A percentile compares a stretch with the other conserved stretches of the same genome.
These are phyloP conservation scores for Daphne laureola DNA, from an alignment of 441 rosid species.

Conservation along the genomic window DNA sequence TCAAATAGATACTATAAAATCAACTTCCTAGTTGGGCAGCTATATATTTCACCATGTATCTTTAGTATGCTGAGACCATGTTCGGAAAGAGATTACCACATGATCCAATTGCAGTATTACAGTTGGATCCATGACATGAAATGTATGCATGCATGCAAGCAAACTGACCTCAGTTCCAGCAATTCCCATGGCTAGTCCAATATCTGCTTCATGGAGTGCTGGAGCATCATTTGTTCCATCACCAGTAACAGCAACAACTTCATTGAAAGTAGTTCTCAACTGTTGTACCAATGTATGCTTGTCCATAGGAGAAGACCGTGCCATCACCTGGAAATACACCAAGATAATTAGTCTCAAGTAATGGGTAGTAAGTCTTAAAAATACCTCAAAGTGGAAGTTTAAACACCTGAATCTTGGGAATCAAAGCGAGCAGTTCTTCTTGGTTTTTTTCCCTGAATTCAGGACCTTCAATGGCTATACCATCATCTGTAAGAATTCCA, in stretches of 20 bases:
- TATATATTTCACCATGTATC: too few species aligned
- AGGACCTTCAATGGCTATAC: slow-evolving; percentile 70
- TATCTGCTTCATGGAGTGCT: slow-evolving; percentile 78
- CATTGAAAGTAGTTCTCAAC: slow-evolving; percentile 58
- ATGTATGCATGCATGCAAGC: not conserved
- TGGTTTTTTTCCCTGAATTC: slow-evolving; percentile 53
- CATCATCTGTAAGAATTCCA: slow-evolving; percentile 65
- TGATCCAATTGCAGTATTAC: too few species aligned
- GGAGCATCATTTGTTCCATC: slow-evolving; percentile 88
- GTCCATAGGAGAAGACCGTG: slow-evolving; percentile 69
- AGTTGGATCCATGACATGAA: not conserved
- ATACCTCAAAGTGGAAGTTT: slow-evolving; percentile 3
- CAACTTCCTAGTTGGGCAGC: too few species aligned
- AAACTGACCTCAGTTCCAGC: slow-evolving; percentile 71
- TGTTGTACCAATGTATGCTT: slow-evolving; percentile 67
- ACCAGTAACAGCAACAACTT: slow-evolving; percentile 77
- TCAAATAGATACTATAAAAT: too few species aligned
- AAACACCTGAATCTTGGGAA: slow-evolving; percentile 86
- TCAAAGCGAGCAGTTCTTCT: slow-evolving; percentile 53
- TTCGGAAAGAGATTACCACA: too few species aligned
- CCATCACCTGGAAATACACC: slow-evolving; percentile 48
- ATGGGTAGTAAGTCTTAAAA: slow-evolving; percentile 1
- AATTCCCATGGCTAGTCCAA: slow-evolving; percentile 79
- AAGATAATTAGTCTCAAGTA: slow-evolving; percentile 2
- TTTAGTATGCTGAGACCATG: too few species aligned